phyloP scores from a whole-genome alignment of 371 early-diverging fungal genomes.

The Fennellomyces sp. region DNA sequence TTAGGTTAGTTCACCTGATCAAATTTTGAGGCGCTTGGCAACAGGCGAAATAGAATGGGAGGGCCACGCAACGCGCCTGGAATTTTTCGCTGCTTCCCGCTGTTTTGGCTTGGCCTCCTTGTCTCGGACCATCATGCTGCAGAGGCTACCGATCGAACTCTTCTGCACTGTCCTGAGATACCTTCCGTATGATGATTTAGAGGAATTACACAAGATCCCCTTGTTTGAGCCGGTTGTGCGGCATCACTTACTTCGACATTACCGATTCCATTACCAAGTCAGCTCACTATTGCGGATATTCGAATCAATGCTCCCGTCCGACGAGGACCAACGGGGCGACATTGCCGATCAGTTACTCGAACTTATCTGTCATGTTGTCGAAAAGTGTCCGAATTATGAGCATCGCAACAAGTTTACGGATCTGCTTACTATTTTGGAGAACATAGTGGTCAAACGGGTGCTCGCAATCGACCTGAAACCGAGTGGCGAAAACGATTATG shows the following conservation, averaged over 20 bases:
- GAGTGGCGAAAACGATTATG: conserved; percentile 40
- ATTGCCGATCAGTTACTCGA: conserved; percentile 30
- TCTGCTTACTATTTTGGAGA: conserved; percentile 36
- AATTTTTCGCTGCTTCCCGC: background rate
- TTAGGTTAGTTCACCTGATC: too few species aligned
- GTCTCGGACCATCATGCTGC: conserved; percentile 18
- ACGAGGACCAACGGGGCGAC: conserved; percentile 18
- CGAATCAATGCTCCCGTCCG: conserved; percentile 32
- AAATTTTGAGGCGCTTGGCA: too few species aligned
- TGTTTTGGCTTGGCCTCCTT: background rate
- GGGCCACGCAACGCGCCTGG: too few species aligned
- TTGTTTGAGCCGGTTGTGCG: conserved; percentile 11
- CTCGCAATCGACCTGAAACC: conserved; percentile 18
- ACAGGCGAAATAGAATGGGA: too few species aligned
- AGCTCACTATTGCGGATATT: conserved; percentile 22
- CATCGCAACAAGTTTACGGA: conserved; percentile 39
- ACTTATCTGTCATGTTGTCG: conserved; percentile 32
- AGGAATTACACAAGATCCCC: conserved; percentile 11
- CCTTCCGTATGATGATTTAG: conserved; percentile 36
- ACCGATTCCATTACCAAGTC: conserved; percentile 31
- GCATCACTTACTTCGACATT: conserved; percentile 31
- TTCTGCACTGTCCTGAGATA: conserved; percentile 26
- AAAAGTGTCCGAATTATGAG: conserved; percentile 25
- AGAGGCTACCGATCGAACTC: conserved; percentile 40
- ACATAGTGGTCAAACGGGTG: conserved; percentile 34